Evolutionary conservation across 2,329 filamentous ascomycete species (phyloP), one percentile per base, ranked within the genome.

Genomic region (Periglandula ipomoeae): DNA sequence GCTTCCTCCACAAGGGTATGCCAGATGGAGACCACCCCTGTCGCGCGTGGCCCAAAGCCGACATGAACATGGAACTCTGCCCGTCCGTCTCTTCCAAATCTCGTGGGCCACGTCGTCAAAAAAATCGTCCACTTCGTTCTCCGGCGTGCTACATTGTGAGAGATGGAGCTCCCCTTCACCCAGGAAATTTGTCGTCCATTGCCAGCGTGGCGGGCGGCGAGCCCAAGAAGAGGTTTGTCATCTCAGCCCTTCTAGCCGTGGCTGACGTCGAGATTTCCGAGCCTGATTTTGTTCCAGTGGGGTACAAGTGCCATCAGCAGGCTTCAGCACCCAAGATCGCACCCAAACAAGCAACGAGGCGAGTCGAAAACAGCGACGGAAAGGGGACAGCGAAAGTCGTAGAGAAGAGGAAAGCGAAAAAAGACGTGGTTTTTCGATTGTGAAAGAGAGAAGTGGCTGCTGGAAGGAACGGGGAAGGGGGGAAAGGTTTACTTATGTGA

Each of bases 401-500:
- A 48, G 22, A 46, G n/a, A n/a, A n/a, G n/a, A 55, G 48, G 49
- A 38, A 55, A 39, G 17, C 30, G 35, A 32, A 39, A 32, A 32
- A 19, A 15, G 30, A 43, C 37, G 39, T n/a, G 22, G 41, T 24
- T 35, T 44, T 54, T 44, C 51, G 58, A 61, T 58, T 52, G 55
- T 50, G 57, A 59, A 20, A 26, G 23, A 46, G 26, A 61, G 56
- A 54, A 51, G 50, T 49, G 47, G 50, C 55, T 58, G 57, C 52
- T 54, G 55, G 50, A 54, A 59, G 52, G 60, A 49, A 46, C 35
- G 57, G 55, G 57, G 59, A 48, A 61, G 57, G 62, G 62, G 64
- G 62, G 57, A 60, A 59, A 59, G 61, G 62, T 59, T 50, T 60
- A 65, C 61, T 62, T 66, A 65, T 65, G 62, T 62, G 64, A 63